These are phyloP conservation scores for Penicillium sp. DNA, from an alignment of 2,329 filamentous ascomycete species.

Conservation along the genomic window DNA sequence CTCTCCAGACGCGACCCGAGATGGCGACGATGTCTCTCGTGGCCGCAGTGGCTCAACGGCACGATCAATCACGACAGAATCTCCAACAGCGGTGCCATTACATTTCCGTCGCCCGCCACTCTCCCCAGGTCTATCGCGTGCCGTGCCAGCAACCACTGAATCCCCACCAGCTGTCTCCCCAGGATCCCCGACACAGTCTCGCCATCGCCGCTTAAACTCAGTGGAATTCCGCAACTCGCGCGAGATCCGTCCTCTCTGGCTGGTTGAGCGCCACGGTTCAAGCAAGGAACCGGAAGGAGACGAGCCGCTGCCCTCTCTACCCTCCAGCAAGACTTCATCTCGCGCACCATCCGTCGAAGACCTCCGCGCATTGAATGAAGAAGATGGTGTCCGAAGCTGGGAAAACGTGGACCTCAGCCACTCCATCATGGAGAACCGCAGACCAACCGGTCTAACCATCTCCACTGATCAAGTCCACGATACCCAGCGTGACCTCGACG, in stretches of 20 bases:
- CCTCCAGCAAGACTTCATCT: slow-evolving; percentile 56
- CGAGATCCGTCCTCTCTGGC: slow-evolving; percentile 80
- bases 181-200: slow-evolving; percentile 48
- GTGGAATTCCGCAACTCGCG: slow-evolving; percentile 58
- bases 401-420: slow-evolving; percentile 35
- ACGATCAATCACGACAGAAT: slow-evolving; percentile 36
- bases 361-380: slow-evolving; percentile 32
- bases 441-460: slow-evolving; percentile 31
- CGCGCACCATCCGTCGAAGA: slow-evolving; percentile 52
- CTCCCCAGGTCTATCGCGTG: slow-evolving; percentile 49
- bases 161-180: slow-evolving; percentile 42
- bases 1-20: slow-evolving; percentile 31
- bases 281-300: slow-evolving; percentile 47
- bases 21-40: slow-evolving; percentile 19
- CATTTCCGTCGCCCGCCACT: slow-evolving; percentile 58
- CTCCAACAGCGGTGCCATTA: slow-evolving; percentile 61
- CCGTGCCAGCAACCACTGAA: slow-evolving; percentile 38
- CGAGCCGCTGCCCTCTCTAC: slow-evolving; percentile 54
- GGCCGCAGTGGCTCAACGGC: slow-evolving; percentile 36
- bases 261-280: slow-evolving; percentile 68
- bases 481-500: slow-evolving; percentile 44
- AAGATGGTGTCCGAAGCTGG: slow-evolving; percentile 33
- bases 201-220: slow-evolving; percentile 54
- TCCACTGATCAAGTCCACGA: slow-evolving; percentile 37
- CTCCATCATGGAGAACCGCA: slow-evolving; percentile 28